A percentile compares a stretch with the other conserved stretches of the same genome.
Conservation (phyloP, 148 eudicot species). For the Fallopia convolvulus region DNA sequence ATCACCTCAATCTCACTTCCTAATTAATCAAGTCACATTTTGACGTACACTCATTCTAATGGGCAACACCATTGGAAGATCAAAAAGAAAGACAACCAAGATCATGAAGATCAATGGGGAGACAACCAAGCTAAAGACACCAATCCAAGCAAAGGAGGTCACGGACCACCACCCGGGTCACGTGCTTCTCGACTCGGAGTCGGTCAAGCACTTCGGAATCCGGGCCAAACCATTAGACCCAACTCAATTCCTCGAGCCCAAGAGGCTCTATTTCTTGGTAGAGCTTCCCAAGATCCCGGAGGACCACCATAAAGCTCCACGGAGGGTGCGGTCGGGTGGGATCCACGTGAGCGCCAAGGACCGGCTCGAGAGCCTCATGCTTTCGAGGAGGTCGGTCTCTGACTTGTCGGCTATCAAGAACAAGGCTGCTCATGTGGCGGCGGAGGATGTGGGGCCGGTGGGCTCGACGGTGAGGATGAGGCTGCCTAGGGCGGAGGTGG, state of each 20-base stretch:
- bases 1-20: background rate
- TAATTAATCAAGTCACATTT: background rate
- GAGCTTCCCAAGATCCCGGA: conserved; percentile 58
- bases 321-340: conserved; percentile 55
- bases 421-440: conserved; percentile 23
- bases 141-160: conserved; percentile 55
- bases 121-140: conserved; percentile 64
- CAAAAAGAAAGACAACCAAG: conserved; percentile 43
- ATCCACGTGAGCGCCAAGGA: conserved; percentile 72
- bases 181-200: conserved; percentile 65
- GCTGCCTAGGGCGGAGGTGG: conserved; percentile 69
- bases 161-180: conserved; percentile 57
- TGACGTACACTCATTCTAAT: background rate
- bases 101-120: conserved; percentile 86
- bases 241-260: conserved; percentile 46
- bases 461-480: conserved; percentile 47
- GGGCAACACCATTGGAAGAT: background rate
- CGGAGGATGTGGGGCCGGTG: background rate
- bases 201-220: conserved; percentile 63
- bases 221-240: conserved; percentile 75
- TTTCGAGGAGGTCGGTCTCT: conserved; percentile 64
- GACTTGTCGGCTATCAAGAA: conserved; percentile 54
- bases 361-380: conserved; percentile 74
- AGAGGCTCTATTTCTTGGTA: conserved; percentile 67
- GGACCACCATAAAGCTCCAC: conserved; percentile 21